Evolutionary conservation across 495 filamentous ascomycete species (phyloP).

Genomic region (Podospora fimiseda): DNA sequence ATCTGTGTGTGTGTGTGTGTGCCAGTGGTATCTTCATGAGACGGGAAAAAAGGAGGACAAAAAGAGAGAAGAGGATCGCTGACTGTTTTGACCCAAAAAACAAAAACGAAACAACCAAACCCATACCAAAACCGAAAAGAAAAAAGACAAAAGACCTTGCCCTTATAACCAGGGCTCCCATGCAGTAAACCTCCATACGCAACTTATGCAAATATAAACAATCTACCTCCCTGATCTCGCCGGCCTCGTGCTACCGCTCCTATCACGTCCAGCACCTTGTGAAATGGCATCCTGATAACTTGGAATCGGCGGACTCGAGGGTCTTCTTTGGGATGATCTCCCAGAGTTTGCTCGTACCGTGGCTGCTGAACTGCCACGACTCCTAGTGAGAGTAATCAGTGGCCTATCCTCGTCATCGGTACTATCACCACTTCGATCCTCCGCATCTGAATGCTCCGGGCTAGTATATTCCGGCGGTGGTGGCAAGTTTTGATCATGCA

Average conservation of each 20-base stretch:
- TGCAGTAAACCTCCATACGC: neutral
- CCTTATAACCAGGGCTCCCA: too few species aligned
- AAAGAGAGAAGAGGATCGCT: too few species aligned
- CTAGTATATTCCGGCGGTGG: slow-evolving; percentile 72
- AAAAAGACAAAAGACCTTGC: neutral
- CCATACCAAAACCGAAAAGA: neutral
- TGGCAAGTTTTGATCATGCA: slow-evolving; percentile 34
- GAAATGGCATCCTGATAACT: slow-evolving; percentile 61
- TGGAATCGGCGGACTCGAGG: slow-evolving; percentile 50
- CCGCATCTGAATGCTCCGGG: slow-evolving; percentile 48
- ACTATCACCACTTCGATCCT: slow-evolving; percentile 41
- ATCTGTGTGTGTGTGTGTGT: too few species aligned
- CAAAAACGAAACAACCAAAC: too few species aligned
- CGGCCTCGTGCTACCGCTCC: slow-evolving; percentile 36
- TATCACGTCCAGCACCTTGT: slow-evolving; percentile 43
- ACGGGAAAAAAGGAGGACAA: too few species aligned
- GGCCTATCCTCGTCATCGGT: slow-evolving; percentile 40
- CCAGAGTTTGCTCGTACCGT: slow-evolving; percentile 29
- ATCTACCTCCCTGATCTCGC: slow-evolving; percentile 13
- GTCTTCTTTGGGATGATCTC: slow-evolving; percentile 10
- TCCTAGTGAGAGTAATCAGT: slow-evolving; percentile 32
- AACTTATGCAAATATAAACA: too few species aligned
- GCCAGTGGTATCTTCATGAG: too few species aligned
- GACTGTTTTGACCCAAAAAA: too few species aligned
- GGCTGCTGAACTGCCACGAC: slow-evolving; percentile 37